These are phyloP conservation scores for Grifola frondosa DNA, from an alignment of 1,284 basidiomycete species.

Conservation along the genomic window DNA sequence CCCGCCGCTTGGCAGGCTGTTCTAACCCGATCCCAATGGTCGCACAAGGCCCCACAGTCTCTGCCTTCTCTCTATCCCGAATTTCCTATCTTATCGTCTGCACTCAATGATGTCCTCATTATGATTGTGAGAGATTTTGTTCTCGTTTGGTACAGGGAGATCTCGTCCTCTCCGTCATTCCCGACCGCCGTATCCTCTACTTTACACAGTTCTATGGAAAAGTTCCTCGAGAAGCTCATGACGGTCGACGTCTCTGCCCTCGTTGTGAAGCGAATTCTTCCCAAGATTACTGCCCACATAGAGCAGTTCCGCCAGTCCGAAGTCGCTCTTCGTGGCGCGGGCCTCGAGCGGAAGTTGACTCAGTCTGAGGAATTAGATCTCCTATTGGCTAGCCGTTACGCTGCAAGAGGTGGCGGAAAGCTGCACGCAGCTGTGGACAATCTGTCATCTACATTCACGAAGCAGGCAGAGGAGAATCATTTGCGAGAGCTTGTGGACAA, in stretches of 20 bases:
- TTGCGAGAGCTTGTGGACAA: conserved; percentile 70
- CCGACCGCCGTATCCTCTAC: conserved; percentile 80
- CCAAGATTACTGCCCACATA: conserved; percentile 85
- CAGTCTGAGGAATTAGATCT: conserved; percentile 88
- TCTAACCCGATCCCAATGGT: conserved; percentile 82
- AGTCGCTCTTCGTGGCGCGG: conserved; percentile 73
- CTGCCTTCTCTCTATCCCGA: conserved; percentile 61
- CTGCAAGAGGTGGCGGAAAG: conserved; percentile 55
- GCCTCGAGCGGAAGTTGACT: conserved; percentile 72
- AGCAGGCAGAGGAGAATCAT: conserved; percentile 86
- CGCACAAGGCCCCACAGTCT: conserved; percentile 63
- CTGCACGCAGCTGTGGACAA: conserved; percentile 83
- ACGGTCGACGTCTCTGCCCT: conserved; percentile 76
- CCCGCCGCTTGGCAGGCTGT: conserved; percentile 91
- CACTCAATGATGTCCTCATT: conserved; percentile 76
- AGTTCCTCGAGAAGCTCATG: conserved; percentile 54
- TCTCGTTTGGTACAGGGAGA: conserved; percentile 78
- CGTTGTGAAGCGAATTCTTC: conserved; percentile 81
- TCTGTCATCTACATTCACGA: conserved; percentile 83
- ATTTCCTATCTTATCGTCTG: conserved; percentile 61
- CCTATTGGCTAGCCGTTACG: conserved; percentile 78
- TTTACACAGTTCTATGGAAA: conserved; percentile 66
- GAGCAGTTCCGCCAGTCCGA: conserved; percentile 93
- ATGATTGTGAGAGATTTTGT: conserved; percentile 84
- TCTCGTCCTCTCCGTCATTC: conserved; percentile 86